Conservation (phyloP, 176 grass and related monocot genomes). For the Musa troglodytarum region DNA sequence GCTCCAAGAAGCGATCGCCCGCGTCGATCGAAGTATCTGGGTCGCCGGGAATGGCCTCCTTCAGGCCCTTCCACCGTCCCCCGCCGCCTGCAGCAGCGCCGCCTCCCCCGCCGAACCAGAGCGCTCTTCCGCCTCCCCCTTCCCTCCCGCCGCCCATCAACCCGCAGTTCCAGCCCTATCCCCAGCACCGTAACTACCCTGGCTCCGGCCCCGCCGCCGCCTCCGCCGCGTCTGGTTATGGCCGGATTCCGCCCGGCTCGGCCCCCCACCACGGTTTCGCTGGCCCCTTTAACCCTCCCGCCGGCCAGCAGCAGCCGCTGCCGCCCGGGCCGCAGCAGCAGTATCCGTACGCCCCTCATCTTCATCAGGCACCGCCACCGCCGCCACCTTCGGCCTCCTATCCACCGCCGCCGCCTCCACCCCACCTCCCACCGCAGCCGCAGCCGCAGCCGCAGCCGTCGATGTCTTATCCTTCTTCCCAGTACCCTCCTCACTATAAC, state of each 20-base stretch:
- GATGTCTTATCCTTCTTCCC: conserved; percentile 10
- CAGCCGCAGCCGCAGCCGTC: conserved; percentile 9
- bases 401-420: conserved; percentile 5
- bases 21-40: background rate
- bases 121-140: background rate
- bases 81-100: background rate
- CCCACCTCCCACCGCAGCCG: background rate
- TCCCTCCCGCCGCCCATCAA: background rate
- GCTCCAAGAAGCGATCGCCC: too few species aligned
- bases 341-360: conserved; percentile 1
- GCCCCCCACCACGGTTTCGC: background rate
- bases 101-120: background rate
- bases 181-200: background rate
- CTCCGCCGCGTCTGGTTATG: background rate
- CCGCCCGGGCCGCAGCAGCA: background rate
- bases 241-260: background rate
- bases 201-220: background rate
- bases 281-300: background rate
- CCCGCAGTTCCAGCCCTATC: background rate
- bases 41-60: background rate
- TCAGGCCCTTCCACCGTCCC: background rate
- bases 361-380: background rate
- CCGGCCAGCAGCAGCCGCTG: background rate
- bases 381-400: conserved; percentile 6
- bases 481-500: conserved; percentile 18